phyloP scores from a whole-genome alignment of 1,284 basidiomycete genomes.

The Lentinus polychrous region DNA sequence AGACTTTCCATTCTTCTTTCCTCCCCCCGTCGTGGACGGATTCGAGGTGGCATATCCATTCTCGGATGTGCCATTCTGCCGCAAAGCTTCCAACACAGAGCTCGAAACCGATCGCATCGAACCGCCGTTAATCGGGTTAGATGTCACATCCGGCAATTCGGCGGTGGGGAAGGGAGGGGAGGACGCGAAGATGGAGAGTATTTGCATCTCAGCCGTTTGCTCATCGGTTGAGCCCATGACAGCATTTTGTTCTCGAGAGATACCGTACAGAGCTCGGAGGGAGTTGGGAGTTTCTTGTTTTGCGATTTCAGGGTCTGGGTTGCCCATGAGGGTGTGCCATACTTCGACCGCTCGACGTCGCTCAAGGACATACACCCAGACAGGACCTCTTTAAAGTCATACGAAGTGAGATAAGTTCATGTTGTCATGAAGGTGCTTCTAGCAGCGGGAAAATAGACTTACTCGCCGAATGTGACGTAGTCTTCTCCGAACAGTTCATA shows the following conservation, averaged over 20 bases:
- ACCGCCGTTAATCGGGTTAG: slow-evolving; percentile 7
- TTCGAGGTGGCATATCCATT: slow-evolving; percentile 32
- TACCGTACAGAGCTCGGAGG: slow-evolving; percentile 61
- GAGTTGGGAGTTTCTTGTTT: slow-evolving; percentile 50
- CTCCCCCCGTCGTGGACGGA: slow-evolving; percentile 27
- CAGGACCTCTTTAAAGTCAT: slow-evolving; percentile 50
- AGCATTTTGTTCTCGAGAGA: slow-evolving; percentile 47
- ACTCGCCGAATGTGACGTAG: slow-evolving; percentile 67
- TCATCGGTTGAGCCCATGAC: slow-evolving; percentile 63
- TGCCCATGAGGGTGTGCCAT: slow-evolving; percentile 67
- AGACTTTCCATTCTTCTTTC: slow-evolving; percentile 17
- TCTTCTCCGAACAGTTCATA: slow-evolving; percentile 73
- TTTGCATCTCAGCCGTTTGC: slow-evolving; percentile 66
- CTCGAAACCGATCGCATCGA: slow-evolving; percentile 42
- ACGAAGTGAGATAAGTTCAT: slow-evolving; percentile 4
- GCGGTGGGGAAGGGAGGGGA: slow-evolving; percentile 67
- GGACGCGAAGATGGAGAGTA: slow-evolving; percentile 66
- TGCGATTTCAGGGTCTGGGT: slow-evolving; percentile 51
- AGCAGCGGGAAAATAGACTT: slow-evolving; percentile 26
- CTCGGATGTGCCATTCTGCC: slow-evolving; percentile 27
- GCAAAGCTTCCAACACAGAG: slow-evolving; percentile 39
- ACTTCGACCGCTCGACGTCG: slow-evolving; percentile 71
- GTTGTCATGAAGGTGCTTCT: slow-evolving; percentile 2
- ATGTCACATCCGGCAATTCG: slow-evolving; percentile 48
- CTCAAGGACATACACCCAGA: slow-evolving; percentile 83